Evolutionary conservation across 768 basidiomycete species (phyloP), one percentile per base, ranked within the genome.

Genomic region (Podaxis mareebaensis): DNA sequence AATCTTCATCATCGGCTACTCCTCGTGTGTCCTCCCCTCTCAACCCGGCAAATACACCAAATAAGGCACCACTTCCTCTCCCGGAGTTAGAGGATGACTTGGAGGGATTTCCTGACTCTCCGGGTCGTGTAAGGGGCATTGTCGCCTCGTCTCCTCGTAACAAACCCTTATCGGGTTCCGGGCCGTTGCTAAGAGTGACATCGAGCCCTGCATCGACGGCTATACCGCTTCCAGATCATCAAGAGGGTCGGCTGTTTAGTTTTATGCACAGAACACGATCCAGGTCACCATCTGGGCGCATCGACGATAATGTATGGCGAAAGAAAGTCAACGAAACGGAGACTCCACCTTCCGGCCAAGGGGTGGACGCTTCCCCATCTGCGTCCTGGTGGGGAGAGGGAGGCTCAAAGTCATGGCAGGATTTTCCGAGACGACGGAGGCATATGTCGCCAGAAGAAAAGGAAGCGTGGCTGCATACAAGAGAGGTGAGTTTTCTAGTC

Each of bases 371-470:
- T 10, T 38, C 59, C n/a, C 56, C 63, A 28, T 59, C 65, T 40
- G 55, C 65, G 8, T 67, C 67, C 15, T 68, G 67, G 67, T 68
- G 67, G 67, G 65, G 57, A 30, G 55, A 64, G 28, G 58, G 17
- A 24, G 48, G 44, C n/a, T 26, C 28, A 4, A 55, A 58, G 15
- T 65, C 64, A 13, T 67, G 67, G 65, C 61, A 64, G 7, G 63
- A 62, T 28, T 53, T 51, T 17, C 67, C 65, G 20, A 64, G 58
- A 49, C 49, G 60, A 38, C 61, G 53, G 15, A 56, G 38, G 44
- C 33, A 53, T 26, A 64, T 64, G 36, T 59, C 67, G 10, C 57
- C 63, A 17, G 63, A 56, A 22, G 58, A 66, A 22, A 44, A 64
- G 17, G 44, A 64, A 38, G 65, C 63, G 5, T 62, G 64, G 52